Conservation (phyloP, 345 rosid species). For the Brassica rapa region DNA sequence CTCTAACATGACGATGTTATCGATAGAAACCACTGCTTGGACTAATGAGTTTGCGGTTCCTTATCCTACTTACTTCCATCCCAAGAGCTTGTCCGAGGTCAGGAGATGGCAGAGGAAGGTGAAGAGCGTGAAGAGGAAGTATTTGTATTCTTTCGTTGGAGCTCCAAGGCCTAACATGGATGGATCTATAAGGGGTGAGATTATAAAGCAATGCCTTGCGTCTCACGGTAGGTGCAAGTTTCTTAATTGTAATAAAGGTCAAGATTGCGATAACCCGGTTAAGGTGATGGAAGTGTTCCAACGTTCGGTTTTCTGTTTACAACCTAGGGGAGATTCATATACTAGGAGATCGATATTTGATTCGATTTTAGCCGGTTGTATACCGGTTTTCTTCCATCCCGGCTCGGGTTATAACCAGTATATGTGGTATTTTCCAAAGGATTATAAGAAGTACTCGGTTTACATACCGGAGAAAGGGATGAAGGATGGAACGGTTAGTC, state of each 20-base stretch:
- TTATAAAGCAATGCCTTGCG: slow-evolving; percentile 48
- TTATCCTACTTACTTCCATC: slow-evolving; percentile 53
- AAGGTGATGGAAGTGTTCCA: slow-evolving; percentile 48
- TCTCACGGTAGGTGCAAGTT: slow-evolving; percentile 40
- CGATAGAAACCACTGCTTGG: slow-evolving; percentile 39
- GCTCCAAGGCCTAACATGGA: slow-evolving; percentile 32
- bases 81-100: slow-evolving; percentile 34
- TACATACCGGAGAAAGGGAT: slow-evolving; percentile 42
- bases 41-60: slow-evolving; percentile 46
- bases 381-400: slow-evolving; percentile 67
- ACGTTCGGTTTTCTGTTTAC: slow-evolving; percentile 55
- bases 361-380: slow-evolving; percentile 61
- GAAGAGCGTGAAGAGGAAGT: slow-evolving; percentile 15
- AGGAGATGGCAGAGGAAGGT: slow-evolving; percentile 43
- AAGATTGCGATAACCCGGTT: slow-evolving; percentile 45
- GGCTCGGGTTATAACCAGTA: slow-evolving; percentile 53
- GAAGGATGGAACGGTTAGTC: slow-evolving; percentile 29
- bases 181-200: slow-evolving; percentile 45
- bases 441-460: slow-evolving; percentile 48
- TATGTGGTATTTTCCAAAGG: slow-evolving; percentile 58
- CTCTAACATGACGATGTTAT: slow-evolving; percentile 44
- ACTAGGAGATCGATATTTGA: slow-evolving; percentile 66
- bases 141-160: slow-evolving; percentile 43
- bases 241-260: slow-evolving; percentile 39
- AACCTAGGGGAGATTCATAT: slow-evolving; percentile 60